Evolutionary conservation across 2,329 filamentous ascomycete genomes (phyloP), one percentile per base, ranked within the genome.

Genomic region (Penicillium freii): DNA sequence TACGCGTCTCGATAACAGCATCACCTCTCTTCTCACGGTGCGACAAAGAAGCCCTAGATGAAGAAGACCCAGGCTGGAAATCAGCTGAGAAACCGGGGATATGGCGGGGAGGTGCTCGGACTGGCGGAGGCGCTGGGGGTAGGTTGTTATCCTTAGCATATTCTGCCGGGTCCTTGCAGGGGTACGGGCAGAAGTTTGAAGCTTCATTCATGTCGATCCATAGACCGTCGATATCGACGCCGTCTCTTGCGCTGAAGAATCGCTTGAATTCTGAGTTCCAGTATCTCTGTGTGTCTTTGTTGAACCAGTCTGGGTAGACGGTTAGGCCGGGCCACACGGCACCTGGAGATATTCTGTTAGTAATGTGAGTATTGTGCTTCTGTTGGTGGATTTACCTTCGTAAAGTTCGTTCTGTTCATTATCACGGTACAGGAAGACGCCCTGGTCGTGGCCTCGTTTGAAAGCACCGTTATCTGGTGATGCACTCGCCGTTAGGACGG

Each of bases 281-380:
- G 72, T 86, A 94, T 1, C 75, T 67, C 47, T 85, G 81, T 1
- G 85, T 83, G 51, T 84, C 84, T 8, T 82, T 80, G 19, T 85
- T 77, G 68, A 92, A 91, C 89, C 89, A 93, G 70, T 93, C 90
- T 0, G 88, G 88, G 73, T 87, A 91, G 11, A 83, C 87, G 0
- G 87, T 83, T 15, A 85, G 81, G 45, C 90, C 90, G 6, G 90
- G 87, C 90, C 90, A 93, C 23, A 92, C 89, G 17, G 91, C 87
- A 17, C 89, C 85, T 73, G 19, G 17, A 23, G 17, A 47, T 23
- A 23, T 23, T 15, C 10, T 63, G 15, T 51, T 39, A 40, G 23
- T 17, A 10, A 50, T 21, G 1, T 36, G 1, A 10, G 4, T n/a
- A 23, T 25, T 17, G 6, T 19, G 2, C 19, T 48, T 13, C 2